Evolutionary conservation across 2,329 filamentous ascomycete species (phyloP).

Genomic region (Arthrinium phaeospermum): DNA sequence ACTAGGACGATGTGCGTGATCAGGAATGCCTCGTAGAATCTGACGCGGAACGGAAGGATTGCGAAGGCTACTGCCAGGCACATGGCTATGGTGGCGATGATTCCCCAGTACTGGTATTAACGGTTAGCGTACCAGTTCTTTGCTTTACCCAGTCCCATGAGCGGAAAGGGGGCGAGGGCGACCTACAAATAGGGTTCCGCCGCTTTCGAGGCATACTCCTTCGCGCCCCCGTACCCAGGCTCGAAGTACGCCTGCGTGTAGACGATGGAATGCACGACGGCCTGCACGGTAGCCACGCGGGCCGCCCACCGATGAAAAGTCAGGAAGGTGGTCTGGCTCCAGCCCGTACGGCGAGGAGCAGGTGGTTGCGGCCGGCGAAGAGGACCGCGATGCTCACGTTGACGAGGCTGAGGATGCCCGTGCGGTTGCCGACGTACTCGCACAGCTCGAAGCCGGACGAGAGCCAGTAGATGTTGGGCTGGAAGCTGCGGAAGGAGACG

Average conservation of each 20-base stretch:
- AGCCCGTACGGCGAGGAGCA: constrained; percentile 36
- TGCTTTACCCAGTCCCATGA: neutral
- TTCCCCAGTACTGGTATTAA: constrained; percentile 32
- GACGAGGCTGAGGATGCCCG: constrained; percentile 33
- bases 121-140: neutral
- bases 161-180: neutral
- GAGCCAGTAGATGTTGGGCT: constrained; percentile 28
- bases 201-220: constrained; percentile 24
- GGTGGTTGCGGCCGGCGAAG: constrained; percentile 37
- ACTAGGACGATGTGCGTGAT: constrained; percentile 36
- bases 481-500: constrained; percentile 27
- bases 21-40: constrained; percentile 38
- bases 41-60: constrained; percentile 35
- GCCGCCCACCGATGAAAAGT: constrained; percentile 37
- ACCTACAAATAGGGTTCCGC: constrained; percentile 28
- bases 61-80: constrained; percentile 33
- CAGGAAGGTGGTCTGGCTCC: constrained; percentile 38
- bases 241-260: constrained; percentile 31
- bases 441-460: constrained; percentile 22
- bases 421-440: constrained; percentile 39
- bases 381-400: constrained; percentile 36
- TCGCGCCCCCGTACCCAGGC: constrained; percentile 27
- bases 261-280: constrained; percentile 34
- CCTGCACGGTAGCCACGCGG: constrained; percentile 37
- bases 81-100: constrained; percentile 34